Evolutionary conservation across 768 basidiomycete genomes (phyloP).

Genomic region (Naganishia randhawae): DNA sequence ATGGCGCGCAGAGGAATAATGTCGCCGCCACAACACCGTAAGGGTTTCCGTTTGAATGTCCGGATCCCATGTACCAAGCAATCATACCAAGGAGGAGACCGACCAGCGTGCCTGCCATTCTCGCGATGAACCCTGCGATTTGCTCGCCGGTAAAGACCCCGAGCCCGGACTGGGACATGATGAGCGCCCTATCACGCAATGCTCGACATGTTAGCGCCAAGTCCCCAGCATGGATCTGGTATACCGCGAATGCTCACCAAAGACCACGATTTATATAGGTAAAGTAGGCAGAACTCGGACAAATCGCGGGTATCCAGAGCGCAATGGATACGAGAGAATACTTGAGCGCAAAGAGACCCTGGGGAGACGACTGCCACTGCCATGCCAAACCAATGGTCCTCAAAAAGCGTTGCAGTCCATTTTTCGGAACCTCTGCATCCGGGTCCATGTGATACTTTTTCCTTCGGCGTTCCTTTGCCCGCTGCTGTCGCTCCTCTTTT

Average conservation of each 20-base stretch:
- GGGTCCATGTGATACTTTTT: slow-evolving; percentile 50
- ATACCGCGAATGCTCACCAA: slow-evolving; percentile 4
- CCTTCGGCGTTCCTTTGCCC: slow-evolving; percentile 26
- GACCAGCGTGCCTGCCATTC: slow-evolving; percentile 55
- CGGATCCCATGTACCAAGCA: slow-evolving; percentile 57
- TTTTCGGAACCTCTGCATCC: slow-evolving; percentile 57
- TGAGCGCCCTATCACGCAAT: slow-evolving; percentile 52
- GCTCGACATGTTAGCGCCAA: not conserved
- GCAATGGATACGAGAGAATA: slow-evolving; percentile 56
- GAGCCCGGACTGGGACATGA: slow-evolving; percentile 62
- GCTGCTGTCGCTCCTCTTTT: slow-evolving; percentile 23
- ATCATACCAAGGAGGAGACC: slow-evolving; percentile 56
- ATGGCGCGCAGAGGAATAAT: slow-evolving; percentile 56
- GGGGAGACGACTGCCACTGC: slow-evolving; percentile 54
- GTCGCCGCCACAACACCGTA: slow-evolving; percentile 56
- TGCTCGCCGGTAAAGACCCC: slow-evolving; percentile 62
- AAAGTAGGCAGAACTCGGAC: slow-evolving; percentile 54
- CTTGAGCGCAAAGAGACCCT: slow-evolving; percentile 58
- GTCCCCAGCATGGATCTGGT: not conserved
- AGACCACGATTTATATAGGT: slow-evolving; percentile 38
- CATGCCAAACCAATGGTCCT: slow-evolving; percentile 50
- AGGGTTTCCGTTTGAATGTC: slow-evolving; percentile 25
- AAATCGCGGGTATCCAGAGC: slow-evolving; percentile 58
- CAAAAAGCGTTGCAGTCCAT: slow-evolving; percentile 53
- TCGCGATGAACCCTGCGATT: slow-evolving; percentile 55